These are phyloP conservation scores for Hanseniaspora thailandica DNA, from an alignment of 805 yeast species.

Conservation along the genomic window DNA sequence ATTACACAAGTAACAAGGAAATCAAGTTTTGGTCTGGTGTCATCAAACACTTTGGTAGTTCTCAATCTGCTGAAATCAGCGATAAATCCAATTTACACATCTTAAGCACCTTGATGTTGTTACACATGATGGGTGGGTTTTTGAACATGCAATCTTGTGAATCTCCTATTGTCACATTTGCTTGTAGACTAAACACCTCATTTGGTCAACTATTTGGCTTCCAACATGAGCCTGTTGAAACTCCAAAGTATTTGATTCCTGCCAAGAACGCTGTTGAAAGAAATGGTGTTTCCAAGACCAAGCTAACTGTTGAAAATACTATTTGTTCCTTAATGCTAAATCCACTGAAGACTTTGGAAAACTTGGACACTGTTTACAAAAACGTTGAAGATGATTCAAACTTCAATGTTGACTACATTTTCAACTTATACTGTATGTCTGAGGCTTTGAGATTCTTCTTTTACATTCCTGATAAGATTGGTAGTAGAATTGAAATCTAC, in stretches of 20 bases:
- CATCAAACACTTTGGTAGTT: slow-evolving; percentile 1
- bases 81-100: slow-evolving; percentile 11
- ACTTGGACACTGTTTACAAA: slow-evolving; percentile 17
- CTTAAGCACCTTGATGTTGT: background rate
- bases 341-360: slow-evolving; percentile 26
- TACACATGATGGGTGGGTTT: background rate
- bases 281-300: slow-evolving; percentile 19
- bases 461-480: slow-evolving; percentile 24
- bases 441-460: slow-evolving; percentile 31
- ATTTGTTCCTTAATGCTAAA: slow-evolving; percentile 26
- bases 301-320: slow-evolving; percentile 25
- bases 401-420: slow-evolving; percentile 16
- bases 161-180: slow-evolving; percentile 7
- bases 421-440: slow-evolving; percentile 27
- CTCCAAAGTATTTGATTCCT: slow-evolving; percentile 15
- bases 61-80: slow-evolving; percentile 5
- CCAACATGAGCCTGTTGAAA: slow-evolving; percentile 2
- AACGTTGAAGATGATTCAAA: slow-evolving; percentile 13
- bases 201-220: slow-evolving; percentile 4
- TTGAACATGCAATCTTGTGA: background rate
- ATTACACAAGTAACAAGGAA: slow-evolving; percentile 9
- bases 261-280: slow-evolving; percentile 16
- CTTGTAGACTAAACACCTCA: slow-evolving; percentile 1
- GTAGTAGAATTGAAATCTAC: slow-evolving; percentile 23
- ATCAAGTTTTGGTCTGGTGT: slow-evolving; percentile 11